Evolutionary conservation across 2,329 filamentous ascomycete genomes (phyloP), one percentile per base, ranked within the genome.

Genomic region (Hypoxylon sp.): DNA sequence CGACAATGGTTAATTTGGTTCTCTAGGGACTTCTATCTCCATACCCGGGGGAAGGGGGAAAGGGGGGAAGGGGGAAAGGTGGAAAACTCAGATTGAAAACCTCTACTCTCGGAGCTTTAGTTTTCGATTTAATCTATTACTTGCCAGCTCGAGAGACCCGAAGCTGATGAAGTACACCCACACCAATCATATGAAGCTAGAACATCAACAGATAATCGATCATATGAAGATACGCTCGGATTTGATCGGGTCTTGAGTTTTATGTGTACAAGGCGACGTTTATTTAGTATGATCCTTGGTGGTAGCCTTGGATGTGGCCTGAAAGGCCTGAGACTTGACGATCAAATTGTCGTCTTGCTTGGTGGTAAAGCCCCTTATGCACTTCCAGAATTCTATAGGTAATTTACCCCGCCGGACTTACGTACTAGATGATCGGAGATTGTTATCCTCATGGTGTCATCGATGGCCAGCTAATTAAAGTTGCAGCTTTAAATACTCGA

Each of bases 401-500:
- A 22, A 22, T 22, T n/a, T 14, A 24, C 10, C 10, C 22, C n/a
- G 1, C 17, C 26, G 3, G 17, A 6, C 39, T 17, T 39, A 42
- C 51, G 14, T 33, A 33, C 5, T 19, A 33, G 35, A 37, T 48
- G 29, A 31, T 62, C 3, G 31, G 50, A 26, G 50, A 62, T 42
- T 62, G 50, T 6, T 62, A 37, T 46, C 10, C 39, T 29, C 39
- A 61, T 2, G 42, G 17, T 14, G 42, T 17, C 6, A 62, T 62
- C 50, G 50, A 54, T 22, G 39, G 59, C 5, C 1, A 62, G 39
- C 33, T 19, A 14, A 1, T 35, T 17, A 6, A 46, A 5, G 9
- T 0, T 33, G n/a, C n/a, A 3, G 2, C 22, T 42, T 5, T 11
- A 14, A n/a, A 9, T 2, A 22, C 29, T n/a, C 19, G 14, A 11